A percentile compares a stretch with the other conserved stretches of the same genome.
phyloP scores from a whole-genome alignment of 139 green algal species.

The Volvox reticuliferus region DNA sequence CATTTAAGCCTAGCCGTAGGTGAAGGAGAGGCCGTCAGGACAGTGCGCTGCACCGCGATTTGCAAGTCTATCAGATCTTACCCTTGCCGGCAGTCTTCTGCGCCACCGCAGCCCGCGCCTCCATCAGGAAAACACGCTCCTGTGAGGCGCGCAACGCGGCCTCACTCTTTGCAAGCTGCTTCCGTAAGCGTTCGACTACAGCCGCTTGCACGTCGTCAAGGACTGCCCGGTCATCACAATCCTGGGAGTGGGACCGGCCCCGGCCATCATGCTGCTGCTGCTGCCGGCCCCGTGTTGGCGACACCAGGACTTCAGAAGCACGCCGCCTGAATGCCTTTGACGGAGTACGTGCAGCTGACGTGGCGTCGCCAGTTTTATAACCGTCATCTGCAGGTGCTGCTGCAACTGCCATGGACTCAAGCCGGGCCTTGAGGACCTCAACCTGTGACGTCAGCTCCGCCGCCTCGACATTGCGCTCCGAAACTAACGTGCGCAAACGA shows the following conservation, averaged over 20 bases:
- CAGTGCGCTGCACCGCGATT: too few relatives aligned
- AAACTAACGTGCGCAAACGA: constrained; percentile 51
- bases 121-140: constrained; percentile 59
- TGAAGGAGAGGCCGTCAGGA: too few relatives aligned
- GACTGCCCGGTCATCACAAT: constrained; percentile 48
- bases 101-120: constrained; percentile 51
- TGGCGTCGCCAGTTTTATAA: too few relatives aligned
- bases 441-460: constrained; percentile 44
- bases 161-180: constrained; percentile 43
- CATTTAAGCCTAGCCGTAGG: too few relatives aligned
- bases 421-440: background rate
- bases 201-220: constrained; percentile 17
- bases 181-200: constrained; percentile 24
- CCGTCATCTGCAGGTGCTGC: too few relatives aligned
- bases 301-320: background rate
- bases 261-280: constrained; percentile 22
- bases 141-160: constrained; percentile 30
- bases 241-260: constrained; percentile 13
- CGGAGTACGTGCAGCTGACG: background rate
- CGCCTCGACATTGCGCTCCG: constrained; percentile 65
- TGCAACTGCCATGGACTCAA: background rate
- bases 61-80: background rate
- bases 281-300: background rate
- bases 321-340: background rate
- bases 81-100: constrained; percentile 39